Percentiles rank a stretch among this genome's conserved stretches.
Evolutionary conservation across 352 stramenopile genomes (phyloP).

Genomic region (Phytophthora pinifolia): DNA sequence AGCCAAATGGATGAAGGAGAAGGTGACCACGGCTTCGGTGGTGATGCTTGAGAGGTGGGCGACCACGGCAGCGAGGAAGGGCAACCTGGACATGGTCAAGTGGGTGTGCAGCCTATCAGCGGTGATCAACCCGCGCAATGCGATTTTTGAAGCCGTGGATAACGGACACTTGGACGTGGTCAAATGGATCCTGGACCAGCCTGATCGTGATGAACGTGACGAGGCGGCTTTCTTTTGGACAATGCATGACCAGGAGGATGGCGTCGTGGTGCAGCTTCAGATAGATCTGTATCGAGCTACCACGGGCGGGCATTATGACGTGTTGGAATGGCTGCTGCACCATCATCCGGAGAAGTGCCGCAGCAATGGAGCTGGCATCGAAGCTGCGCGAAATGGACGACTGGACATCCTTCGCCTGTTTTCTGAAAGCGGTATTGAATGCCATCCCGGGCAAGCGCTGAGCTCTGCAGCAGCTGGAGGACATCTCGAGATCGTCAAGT

Average conservation of each 20-base stretch:
- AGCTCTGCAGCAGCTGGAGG: slow-evolving; percentile 2
- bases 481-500: slow-evolving; percentile 18
- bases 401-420: slow-evolving; percentile 11
- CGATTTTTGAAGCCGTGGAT: slow-evolving; percentile 1
- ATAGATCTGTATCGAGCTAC: slow-evolving; percentile 4
- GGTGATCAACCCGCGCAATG: background rate
- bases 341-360: slow-evolving; percentile 5
- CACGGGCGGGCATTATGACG: slow-evolving; percentile 7
- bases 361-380: background rate
- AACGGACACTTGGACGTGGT: slow-evolving; percentile 16
- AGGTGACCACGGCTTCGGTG: background rate
- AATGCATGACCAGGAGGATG: background rate
- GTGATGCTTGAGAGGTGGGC: slow-evolving; percentile 12
- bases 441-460: background rate
- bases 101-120: slow-evolving; percentile 20
- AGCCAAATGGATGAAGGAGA: slow-evolving; percentile 15
- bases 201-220: background rate
- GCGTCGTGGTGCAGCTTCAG: background rate
- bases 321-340: slow-evolving; percentile 11
- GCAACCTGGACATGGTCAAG: slow-evolving; percentile 11
- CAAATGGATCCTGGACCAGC: slow-evolving; percentile 11
- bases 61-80: slow-evolving; percentile 1
- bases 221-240: no score
- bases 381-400: slow-evolving; percentile 12
- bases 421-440: background rate